phyloP scores from a whole-genome alignment of 2,329 filamentous ascomycete genomes.

The Chaetoscypha palmicola region DNA sequence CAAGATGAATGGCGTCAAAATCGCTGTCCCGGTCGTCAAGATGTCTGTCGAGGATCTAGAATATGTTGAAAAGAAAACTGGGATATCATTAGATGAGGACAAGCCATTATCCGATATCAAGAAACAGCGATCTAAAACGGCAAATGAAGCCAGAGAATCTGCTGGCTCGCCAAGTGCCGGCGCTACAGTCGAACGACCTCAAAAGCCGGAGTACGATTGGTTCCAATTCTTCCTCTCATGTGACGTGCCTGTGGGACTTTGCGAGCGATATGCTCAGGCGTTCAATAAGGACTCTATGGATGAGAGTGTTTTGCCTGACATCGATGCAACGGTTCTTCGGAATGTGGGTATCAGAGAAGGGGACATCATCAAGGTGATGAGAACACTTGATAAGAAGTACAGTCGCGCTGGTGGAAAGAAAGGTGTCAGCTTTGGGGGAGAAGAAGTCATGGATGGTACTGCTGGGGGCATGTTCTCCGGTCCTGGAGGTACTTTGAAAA shows the following conservation, averaged over 20 bases:
- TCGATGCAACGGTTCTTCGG: slow-evolving; percentile 73
- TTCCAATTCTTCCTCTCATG: slow-evolving; percentile 96
- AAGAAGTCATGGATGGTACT: slow-evolving; percentile 50
- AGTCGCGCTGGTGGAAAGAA: slow-evolving; percentile 54
- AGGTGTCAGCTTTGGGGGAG: slow-evolving; percentile 45
- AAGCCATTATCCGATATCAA: slow-evolving; percentile 86
- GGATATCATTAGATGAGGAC: slow-evolving; percentile 81
- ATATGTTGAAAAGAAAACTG: slow-evolving; percentile 85
- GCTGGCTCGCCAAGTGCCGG: slow-evolving; percentile 39
- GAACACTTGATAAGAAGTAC: slow-evolving; percentile 74
- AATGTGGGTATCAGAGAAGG: slow-evolving; percentile 92
- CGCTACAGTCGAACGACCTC: slow-evolving; percentile 52
- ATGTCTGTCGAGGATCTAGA: slow-evolving; percentile 95
- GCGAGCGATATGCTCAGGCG: slow-evolving; percentile 86
- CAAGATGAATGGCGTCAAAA: slow-evolving; percentile 97
- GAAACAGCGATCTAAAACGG: slow-evolving; percentile 25
- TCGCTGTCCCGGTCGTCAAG: slow-evolving; percentile 88
- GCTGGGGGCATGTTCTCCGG: slow-evolving; percentile 79
- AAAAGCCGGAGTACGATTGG: slow-evolving; percentile 85
- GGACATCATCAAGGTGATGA: slow-evolving; percentile 94
- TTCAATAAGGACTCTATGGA: slow-evolving; percentile 94
- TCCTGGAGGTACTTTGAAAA: slow-evolving; percentile 80
- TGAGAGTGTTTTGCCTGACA: slow-evolving; percentile 83
- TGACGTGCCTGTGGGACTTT: slow-evolving; percentile 86
- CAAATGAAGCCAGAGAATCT: slow-evolving; percentile 24